phyloP scores from a whole-genome alignment of 257 asterid species.

The Verbascum thapsus region DNA sequence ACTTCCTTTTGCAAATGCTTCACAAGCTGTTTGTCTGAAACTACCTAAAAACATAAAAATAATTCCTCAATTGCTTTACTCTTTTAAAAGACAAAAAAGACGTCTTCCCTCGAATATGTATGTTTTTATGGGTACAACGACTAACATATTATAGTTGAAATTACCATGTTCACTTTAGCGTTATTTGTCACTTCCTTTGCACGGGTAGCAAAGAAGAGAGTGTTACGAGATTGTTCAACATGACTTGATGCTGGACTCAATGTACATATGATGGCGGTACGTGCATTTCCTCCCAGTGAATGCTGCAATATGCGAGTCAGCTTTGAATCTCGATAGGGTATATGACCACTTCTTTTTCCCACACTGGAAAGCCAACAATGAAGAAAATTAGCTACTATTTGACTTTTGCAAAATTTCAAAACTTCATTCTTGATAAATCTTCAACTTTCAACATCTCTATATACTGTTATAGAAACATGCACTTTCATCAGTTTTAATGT shows the following conservation, averaged over 20 bases:
- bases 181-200: slow-evolving; percentile 96
- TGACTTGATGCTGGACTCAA: slow-evolving; percentile 94
- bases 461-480: no score
- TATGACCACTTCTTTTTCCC: slow-evolving; percentile 91
- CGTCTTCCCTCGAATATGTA: neutral
- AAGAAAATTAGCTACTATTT: slow-evolving; percentile 17
- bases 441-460: no score
- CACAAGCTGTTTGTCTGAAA: slow-evolving; percentile 91
- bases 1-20: slow-evolving; percentile 97
- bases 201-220: slow-evolving; percentile 87
- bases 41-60: slow-evolving; percentile 61
- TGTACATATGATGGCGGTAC: slow-evolving; percentile 96
- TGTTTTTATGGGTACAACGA: no score
- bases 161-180: slow-evolving; percentile 94
- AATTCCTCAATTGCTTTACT: neutral
- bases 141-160: slow-evolving; percentile 15
- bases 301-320: slow-evolving; percentile 96
- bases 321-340: slow-evolving; percentile 93
- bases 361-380: slow-evolving; percentile 52
- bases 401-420: no score
- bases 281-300: slow-evolving; percentile 97
- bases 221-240: slow-evolving; percentile 89
- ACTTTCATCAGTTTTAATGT: no score
- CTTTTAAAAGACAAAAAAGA: no score
- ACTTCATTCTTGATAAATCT: no score